These are phyloP conservation scores for Fusarium virguliforme DNA, from an alignment of 2,329 filamentous ascomycete genomes.

Conservation along the genomic window DNA sequence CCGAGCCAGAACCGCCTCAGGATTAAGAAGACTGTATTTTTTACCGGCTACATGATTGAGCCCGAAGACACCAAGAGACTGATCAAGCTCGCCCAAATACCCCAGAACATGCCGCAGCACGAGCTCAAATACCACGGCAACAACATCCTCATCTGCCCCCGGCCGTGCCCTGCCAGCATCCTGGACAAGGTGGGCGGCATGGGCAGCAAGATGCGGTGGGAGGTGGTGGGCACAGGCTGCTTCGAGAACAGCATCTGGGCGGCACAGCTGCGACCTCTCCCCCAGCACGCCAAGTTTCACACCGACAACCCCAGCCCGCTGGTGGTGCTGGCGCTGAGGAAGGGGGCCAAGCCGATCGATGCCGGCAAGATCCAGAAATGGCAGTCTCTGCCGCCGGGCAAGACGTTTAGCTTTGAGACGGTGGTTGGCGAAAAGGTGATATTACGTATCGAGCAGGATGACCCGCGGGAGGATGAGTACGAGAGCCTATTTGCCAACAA, in stretches of 20 bases:
- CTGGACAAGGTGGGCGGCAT: slow-evolving; percentile 90
- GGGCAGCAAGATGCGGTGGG: slow-evolving; percentile 87
- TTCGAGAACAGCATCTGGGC: slow-evolving; percentile 91
- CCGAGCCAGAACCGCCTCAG: slow-evolving; percentile 66
- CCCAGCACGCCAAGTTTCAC: slow-evolving; percentile 77
- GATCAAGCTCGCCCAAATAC: slow-evolving; percentile 78
- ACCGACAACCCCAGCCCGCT: slow-evolving; percentile 85
- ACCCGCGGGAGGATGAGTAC: slow-evolving; percentile 73
- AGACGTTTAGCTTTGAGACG: slow-evolving; percentile 84
- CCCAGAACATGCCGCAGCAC: slow-evolving; percentile 72
- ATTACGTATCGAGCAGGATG: slow-evolving; percentile 83
- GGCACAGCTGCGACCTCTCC: slow-evolving; percentile 81
- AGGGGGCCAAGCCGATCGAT: slow-evolving; percentile 83
- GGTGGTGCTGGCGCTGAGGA: slow-evolving; percentile 86
- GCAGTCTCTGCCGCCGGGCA: slow-evolving; percentile 81
- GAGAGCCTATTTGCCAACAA: slow-evolving; percentile 75
- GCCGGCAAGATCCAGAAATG: slow-evolving; percentile 87
- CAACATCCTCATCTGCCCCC: slow-evolving; percentile 90
- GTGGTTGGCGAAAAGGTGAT: slow-evolving; percentile 89
- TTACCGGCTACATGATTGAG: slow-evolving; percentile 90
- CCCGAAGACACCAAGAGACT: slow-evolving; percentile 81
- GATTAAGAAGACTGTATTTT: slow-evolving; percentile 91
- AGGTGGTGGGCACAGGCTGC: slow-evolving; percentile 82
- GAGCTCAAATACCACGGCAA: slow-evolving; percentile 89
- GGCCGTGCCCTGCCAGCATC: slow-evolving; percentile 79